Evolutionary conservation across 2,329 filamentous ascomycete species (phyloP).

Genomic region (Penicillium vulpinum): DNA sequence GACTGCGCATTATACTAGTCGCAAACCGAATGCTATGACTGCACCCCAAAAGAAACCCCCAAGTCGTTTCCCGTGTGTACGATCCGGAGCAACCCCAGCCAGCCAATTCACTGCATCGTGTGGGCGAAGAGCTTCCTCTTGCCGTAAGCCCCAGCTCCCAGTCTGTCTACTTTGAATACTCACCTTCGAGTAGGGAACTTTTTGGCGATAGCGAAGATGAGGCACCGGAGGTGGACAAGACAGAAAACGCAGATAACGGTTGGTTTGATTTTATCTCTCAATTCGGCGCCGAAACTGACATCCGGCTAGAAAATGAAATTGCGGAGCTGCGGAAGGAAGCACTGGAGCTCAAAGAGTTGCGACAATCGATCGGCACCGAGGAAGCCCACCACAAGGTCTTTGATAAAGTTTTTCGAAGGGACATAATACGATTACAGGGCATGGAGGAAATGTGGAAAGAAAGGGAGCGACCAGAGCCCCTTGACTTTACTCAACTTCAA

Average conservation of each 20-base stretch:
- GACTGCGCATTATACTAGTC: slow-evolving; percentile 50
- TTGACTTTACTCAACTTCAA: slow-evolving; percentile 67
- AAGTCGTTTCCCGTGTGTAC: slow-evolving; percentile 97
- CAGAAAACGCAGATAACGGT: slow-evolving; percentile 78
- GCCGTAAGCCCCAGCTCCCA: slow-evolving; percentile 51
- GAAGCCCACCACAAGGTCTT: slow-evolving; percentile 80
- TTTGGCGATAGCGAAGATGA: slow-evolving; percentile 91
- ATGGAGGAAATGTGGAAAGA: slow-evolving; percentile 98
- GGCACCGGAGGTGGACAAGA: slow-evolving; percentile 73
- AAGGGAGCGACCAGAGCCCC: slow-evolving; percentile 68
- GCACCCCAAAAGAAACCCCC: slow-evolving; percentile 81
- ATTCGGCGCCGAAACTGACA: slow-evolving; percentile 19
- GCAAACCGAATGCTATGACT: slow-evolving; percentile 93
- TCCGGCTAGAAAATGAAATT: slow-evolving; percentile 67
- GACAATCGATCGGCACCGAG: slow-evolving; percentile 73
- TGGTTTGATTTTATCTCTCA: slow-evolving; percentile 18
- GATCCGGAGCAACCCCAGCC: slow-evolving; percentile 91
- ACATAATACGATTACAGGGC: slow-evolving; percentile 76
- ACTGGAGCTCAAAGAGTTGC: slow-evolving; percentile 77
- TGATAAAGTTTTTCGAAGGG: slow-evolving; percentile 85
- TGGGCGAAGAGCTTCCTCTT: slow-evolving; percentile 98
- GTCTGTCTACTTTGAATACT: slow-evolving; percentile 15
- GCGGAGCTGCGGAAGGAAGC: slow-evolving; percentile 83
- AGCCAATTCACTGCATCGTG: slow-evolving; percentile 97
- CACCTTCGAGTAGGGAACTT: slow-evolving; percentile 61